phyloP scores from a whole-genome alignment of 139 green algal species.

The Asterochloris erici region DNA sequence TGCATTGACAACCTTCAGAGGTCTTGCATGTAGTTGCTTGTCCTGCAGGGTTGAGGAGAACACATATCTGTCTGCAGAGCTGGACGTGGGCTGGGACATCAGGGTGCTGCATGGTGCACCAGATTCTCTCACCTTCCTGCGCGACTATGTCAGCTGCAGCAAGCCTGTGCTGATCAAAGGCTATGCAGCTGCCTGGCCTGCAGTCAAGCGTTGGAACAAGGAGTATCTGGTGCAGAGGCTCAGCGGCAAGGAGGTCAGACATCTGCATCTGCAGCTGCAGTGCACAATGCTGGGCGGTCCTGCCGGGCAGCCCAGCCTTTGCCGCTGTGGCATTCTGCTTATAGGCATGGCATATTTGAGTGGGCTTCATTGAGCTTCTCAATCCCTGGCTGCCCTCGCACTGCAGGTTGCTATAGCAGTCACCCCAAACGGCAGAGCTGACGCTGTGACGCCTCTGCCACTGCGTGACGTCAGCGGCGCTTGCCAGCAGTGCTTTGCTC shows the following conservation, averaged over 20 bases:
- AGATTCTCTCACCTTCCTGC: neutral
- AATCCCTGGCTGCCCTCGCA: neutral
- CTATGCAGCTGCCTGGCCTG: neutral
- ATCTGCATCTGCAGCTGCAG: neutral
- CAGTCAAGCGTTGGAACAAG: neutral
- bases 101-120: neutral
- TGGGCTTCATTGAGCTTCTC: neutral
- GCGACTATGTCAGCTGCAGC: conserved; percentile 10
- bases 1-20: too few relatives aligned
- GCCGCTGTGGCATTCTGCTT: neutral
- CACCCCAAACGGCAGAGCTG: conserved; percentile 12
- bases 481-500: neutral
- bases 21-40: neutral
- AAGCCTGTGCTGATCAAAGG: conserved; percentile 12
- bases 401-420: conserved; percentile 14
- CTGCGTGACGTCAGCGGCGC: neutral
- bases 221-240: neutral
- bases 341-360: neutral
- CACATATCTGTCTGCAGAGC: neutral
- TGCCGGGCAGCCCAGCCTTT: neutral
- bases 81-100: conserved; percentile 4
- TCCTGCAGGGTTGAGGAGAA: neutral
- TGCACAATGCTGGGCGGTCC: neutral
- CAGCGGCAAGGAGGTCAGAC: neutral
- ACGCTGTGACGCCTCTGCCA: neutral